phyloP scores from a whole-genome alignment of 2,329 filamentous ascomycete species.

The Dryadomyces quercivorus region DNA sequence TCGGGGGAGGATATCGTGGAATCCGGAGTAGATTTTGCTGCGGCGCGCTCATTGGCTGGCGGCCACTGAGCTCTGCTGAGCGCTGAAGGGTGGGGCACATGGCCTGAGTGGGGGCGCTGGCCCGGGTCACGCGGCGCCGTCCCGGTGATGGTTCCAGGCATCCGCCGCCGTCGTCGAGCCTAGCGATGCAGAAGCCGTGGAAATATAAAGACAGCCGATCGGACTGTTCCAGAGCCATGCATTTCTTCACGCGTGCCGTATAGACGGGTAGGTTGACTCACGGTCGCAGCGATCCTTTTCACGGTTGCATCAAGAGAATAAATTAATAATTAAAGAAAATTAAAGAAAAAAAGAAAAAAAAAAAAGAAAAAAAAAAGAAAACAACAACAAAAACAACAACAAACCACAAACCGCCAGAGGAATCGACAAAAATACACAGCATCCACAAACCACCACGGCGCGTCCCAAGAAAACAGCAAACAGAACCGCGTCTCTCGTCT shows the following conservation, averaged over 20 bases:
- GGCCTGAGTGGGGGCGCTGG: background rate
- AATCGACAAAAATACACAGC: background rate
- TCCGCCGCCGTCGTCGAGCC: too few species aligned
- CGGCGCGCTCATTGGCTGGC: background rate
- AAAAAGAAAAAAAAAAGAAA: background rate
- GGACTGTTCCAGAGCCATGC: background rate
- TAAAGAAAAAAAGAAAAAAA: background rate
- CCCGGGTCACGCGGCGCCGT: constrained; percentile 5
- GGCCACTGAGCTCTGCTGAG: background rate
- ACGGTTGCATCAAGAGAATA: too few species aligned
- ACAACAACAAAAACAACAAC: background rate
- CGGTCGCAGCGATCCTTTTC: too few species aligned
- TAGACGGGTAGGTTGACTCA: too few species aligned
- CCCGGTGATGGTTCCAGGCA: background rate
- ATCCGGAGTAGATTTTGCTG: background rate
- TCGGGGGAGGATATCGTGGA: background rate
- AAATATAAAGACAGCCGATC: too few species aligned
- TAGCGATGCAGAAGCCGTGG: too few species aligned
- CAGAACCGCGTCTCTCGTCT: too few species aligned
- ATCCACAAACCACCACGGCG: background rate
- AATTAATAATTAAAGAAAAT: background rate
- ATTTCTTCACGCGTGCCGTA: background rate
- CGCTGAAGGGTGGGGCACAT: background rate
- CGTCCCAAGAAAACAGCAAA: background rate
- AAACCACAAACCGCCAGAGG: too few species aligned